These are phyloP conservation scores for Colletotrichum sp. DNA, from an alignment of 2,329 filamentous ascomycete genomes.

Conservation along the genomic window DNA sequence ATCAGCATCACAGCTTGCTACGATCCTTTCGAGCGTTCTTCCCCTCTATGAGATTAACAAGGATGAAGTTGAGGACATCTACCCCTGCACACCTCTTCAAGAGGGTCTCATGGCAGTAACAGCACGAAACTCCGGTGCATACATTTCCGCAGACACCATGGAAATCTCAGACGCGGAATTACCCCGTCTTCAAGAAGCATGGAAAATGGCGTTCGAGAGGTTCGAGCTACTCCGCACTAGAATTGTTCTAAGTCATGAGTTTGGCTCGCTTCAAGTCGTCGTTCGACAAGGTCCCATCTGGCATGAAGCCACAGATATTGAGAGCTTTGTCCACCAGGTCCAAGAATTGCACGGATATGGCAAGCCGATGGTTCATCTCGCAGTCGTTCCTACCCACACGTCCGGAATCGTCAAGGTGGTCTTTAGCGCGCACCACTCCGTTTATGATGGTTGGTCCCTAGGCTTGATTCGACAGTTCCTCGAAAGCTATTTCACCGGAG, in stretches of 20 bases:
- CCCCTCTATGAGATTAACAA: constrained; percentile 4
- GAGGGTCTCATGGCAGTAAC: constrained; percentile 25
- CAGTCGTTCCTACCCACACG: neutral
- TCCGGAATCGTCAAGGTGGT: constrained; percentile 26
- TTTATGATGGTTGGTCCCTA: constrained; percentile 30
- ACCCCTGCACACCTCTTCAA: constrained; percentile 24
- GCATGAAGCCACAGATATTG: neutral
- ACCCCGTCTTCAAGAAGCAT: constrained; percentile 30
- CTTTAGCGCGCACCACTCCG: constrained; percentile 35
- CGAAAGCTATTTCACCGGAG: neutral
- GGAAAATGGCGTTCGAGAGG: constrained; percentile 20
- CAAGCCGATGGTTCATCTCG: constrained; percentile 21
- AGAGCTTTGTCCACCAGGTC: neutral
- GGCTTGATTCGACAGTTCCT: neutral
- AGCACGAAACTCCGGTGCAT: constrained; percentile 23
- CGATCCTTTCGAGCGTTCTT: neutral
- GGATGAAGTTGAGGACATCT: constrained; percentile 20
- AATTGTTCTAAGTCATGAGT: constrained; percentile 10
- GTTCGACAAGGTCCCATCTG: constrained; percentile 6
- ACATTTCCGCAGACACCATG: constrained; percentile 33
- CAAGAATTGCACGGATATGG: constrained; percentile 9
- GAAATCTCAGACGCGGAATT: constrained; percentile 26
- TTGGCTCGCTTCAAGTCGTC: constrained; percentile 19
- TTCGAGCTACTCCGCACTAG: constrained; percentile 11
- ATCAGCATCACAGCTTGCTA: neutral